These are phyloP conservation scores for Letharia columbiana DNA, from an alignment of 495 filamentous ascomycete species.

Conservation along the genomic window DNA sequence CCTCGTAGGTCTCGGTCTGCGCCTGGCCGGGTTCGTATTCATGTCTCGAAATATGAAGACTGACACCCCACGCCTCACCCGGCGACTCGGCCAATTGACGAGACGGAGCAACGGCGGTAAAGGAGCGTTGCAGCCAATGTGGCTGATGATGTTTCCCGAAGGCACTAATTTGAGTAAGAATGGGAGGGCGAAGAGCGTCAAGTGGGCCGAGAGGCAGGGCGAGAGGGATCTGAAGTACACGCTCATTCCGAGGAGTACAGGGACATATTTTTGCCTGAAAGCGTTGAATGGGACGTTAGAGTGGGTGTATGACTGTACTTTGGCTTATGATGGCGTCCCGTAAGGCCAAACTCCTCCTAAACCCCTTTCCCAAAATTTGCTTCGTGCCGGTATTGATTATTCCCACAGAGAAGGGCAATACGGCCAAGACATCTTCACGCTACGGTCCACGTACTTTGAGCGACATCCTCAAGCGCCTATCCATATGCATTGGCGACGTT, in stretches of 20 bases:
- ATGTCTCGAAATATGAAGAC: conserved; percentile 68
- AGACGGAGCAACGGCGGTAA: conserved; percentile 26
- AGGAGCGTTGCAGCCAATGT: conserved; percentile 49
- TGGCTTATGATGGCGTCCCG: conserved; percentile 59
- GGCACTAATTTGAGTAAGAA: conserved; percentile 66
- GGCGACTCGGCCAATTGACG: conserved; percentile 51
- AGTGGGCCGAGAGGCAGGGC: conserved; percentile 58
- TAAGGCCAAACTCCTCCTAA: conserved; percentile 31
- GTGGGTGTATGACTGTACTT: conserved; percentile 65
- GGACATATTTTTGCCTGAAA: conserved; percentile 61
- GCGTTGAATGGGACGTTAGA: conserved; percentile 61
- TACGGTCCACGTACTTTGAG: conserved; percentile 51
- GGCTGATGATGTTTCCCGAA: conserved; percentile 73
- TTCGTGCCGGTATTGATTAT: conserved; percentile 11
- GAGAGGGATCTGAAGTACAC: conserved; percentile 54
- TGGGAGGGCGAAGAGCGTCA: conserved; percentile 49
- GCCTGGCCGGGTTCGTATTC: conserved; percentile 74
- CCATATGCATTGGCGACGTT: conserved; percentile 62
- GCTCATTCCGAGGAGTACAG: conserved; percentile 65
- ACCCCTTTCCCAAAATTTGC: not conserved
- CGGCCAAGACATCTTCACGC: conserved; percentile 56
- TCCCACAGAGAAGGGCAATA: conserved; percentile 44
- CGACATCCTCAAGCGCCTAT: conserved; percentile 52
- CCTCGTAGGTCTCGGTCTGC: conserved; percentile 63
- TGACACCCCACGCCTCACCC: conserved; percentile 57